Conservation (phyloP, 202 grass and related monocot genomes). For the Eragrostis tef region DNA sequence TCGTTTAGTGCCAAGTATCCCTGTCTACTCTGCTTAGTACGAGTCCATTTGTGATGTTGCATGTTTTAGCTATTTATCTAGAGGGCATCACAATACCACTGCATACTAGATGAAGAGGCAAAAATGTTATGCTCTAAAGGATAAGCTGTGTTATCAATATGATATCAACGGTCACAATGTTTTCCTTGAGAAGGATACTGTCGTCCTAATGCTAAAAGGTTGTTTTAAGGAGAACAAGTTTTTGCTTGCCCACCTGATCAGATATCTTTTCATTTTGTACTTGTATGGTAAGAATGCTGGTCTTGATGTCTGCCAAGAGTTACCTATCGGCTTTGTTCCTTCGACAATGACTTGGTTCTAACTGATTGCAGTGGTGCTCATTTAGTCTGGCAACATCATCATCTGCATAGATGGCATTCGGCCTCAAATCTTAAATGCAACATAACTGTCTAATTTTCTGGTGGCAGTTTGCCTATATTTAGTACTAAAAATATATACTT, state of each 20-base stretch:
- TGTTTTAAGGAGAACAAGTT: not conserved
- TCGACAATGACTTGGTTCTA: not conserved
- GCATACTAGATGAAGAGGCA: not conserved
- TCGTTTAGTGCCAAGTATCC: constrained; percentile 35
- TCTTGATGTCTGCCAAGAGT: not conserved
- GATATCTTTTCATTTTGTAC: constrained; percentile 1
- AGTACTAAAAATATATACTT: constrained; percentile 5
- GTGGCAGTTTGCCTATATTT: constrained; percentile 5
- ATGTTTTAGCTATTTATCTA: constrained; percentile 27
- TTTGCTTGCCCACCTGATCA: not conserved
- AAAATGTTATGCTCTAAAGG: constrained; percentile 11
- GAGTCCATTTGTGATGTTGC: constrained; percentile 22
- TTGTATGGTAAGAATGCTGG: constrained; percentile 5
- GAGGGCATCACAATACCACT: constrained; percentile 22
- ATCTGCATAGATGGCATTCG: constrained; percentile 20
- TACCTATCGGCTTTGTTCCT: constrained; percentile 2
- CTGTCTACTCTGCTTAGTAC: constrained; percentile 30
- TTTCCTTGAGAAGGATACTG: not conserved
- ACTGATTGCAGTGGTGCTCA: not conserved
- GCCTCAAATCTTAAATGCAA: not conserved
- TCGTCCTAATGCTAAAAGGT: not conserved
- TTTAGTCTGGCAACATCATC: constrained; percentile 11
- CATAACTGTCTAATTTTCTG: constrained; percentile 15
- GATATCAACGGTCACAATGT: not conserved
- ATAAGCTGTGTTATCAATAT: constrained; percentile 5